These are phyloP conservation scores for Diplodia sapinea DNA, from an alignment of 2,329 filamentous ascomycete species.

Conservation along the genomic window DNA sequence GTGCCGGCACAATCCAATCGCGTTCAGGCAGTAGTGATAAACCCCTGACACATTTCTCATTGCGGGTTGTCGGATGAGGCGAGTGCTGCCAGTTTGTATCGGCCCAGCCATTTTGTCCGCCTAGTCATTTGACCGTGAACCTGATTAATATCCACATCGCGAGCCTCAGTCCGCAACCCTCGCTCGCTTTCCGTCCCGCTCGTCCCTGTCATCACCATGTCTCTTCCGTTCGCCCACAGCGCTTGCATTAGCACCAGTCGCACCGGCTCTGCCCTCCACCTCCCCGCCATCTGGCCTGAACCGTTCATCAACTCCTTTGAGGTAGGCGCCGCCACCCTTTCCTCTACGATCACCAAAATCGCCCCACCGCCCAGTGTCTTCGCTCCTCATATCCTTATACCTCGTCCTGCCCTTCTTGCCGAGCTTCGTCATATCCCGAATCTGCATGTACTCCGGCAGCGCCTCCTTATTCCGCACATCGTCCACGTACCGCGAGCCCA, in stretches of 20 bases:
- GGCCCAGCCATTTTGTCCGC: no score
- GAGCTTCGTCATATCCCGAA: conserved; percentile 90
- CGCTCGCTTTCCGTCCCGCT: conserved; percentile 53
- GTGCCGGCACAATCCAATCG: not conserved
- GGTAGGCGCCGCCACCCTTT: conserved; percentile 42
- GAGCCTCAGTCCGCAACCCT: conserved; percentile 40
- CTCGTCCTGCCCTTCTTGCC: conserved; percentile 90
- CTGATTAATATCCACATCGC: not conserved
- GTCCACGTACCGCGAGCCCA: conserved; percentile 82
- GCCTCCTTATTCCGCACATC: conserved; percentile 82
- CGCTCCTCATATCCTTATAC: conserved; percentile 84
- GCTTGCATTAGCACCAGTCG: conserved; percentile 73
- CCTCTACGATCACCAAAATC: conserved; percentile 60
- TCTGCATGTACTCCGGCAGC: conserved; percentile 88
- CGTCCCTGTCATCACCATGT: conserved; percentile 46
- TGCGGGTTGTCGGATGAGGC: not conserved
- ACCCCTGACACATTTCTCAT: not conserved
- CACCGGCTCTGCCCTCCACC: conserved; percentile 51
- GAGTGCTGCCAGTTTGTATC: not conserved
- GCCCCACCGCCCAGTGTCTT: conserved; percentile 92
- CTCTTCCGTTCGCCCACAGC: conserved; percentile 69
- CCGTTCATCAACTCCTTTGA: conserved; percentile 64
- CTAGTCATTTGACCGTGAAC: not conserved
- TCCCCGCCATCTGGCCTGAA: conserved; percentile 68
- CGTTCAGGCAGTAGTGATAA: no score